Percentiles rank a stretch among this genome's conserved stretches.
Evolutionary conservation across 345 rosid species (phyloP).

Genomic region (Dipteronia sinensis): DNA sequence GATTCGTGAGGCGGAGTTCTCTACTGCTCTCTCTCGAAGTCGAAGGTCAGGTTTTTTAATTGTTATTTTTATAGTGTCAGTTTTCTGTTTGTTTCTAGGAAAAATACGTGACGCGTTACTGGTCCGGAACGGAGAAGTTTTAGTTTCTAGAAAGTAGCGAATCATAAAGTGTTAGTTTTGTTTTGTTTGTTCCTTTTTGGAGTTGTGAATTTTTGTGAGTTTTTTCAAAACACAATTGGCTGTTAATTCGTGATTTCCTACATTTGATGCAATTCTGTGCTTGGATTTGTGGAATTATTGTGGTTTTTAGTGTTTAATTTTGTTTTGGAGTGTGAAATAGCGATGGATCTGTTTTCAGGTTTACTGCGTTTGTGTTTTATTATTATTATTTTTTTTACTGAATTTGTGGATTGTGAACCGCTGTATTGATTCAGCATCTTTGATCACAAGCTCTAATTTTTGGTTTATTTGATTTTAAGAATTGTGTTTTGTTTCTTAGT

Average conservation of each 20-base stretch:
- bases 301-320: not conserved
- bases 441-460: not conserved
- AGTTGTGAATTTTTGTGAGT: not conserved
- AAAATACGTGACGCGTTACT: not conserved
- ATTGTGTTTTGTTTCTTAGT: not conserved
- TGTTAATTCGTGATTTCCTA: not conserved
- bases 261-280: not conserved
- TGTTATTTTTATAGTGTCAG: too few species aligned
- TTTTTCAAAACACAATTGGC: not conserved
- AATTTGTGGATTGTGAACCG: not conserved
- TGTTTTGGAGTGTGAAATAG: not conserved
- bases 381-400: not conserved
- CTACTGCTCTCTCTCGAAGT: not conserved
- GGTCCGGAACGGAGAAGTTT: not conserved
- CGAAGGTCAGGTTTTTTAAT: not conserved
- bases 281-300: not conserved
- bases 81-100: conserved; percentile 17
- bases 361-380: not conserved
- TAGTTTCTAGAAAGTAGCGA: not conserved
- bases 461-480: not conserved
- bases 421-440: not conserved
- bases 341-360: conserved; percentile 27
- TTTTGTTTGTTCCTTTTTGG: not conserved
- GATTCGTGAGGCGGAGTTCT: not conserved
- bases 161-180: not conserved